Evolutionary conservation across 2,329 filamentous ascomycete genomes (phyloP).

Genomic region (Pseudopyricularia cyperi): DNA sequence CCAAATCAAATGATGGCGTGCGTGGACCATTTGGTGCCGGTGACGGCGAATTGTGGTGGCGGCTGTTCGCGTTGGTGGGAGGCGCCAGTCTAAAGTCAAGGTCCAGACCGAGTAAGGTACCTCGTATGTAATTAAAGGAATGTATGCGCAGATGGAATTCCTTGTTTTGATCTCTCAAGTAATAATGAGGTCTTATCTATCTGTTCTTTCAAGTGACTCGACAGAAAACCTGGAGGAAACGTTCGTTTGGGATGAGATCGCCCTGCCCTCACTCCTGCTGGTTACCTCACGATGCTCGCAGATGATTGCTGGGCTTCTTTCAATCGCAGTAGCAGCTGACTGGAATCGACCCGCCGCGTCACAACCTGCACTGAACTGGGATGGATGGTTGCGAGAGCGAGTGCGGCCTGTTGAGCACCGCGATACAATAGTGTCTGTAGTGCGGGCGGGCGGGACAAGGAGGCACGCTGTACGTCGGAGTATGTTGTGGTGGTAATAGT

Average conservation of each 20-base stretch:
- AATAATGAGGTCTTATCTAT: no score
- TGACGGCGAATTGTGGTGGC: background rate
- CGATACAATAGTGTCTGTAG: no score
- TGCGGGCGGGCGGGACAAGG: background rate
- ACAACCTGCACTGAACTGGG: background rate
- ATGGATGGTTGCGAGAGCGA: background rate
- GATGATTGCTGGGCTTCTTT: background rate
- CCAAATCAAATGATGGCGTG: background rate
- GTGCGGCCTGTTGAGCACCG: no score
- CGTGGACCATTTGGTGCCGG: background rate
- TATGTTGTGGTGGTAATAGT: background rate
- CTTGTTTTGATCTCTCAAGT: no score
- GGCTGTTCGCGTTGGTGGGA: background rate
- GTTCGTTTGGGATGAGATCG: no score
- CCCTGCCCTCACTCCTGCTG: no score
- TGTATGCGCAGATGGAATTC: background rate
- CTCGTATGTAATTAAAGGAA: background rate
- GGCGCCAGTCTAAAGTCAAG: background rate
- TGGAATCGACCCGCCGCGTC: background rate
- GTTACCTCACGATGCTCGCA: background rate
- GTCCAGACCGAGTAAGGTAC: background rate
- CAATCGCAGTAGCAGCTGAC: background rate
- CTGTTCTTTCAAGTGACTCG: background rate
- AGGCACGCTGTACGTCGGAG: background rate
- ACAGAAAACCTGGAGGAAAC: no score